A percentile compares a stretch with the other conserved stretches of the same genome.
phyloP scores from a whole-genome alignment of 1,284 basidiomycete genomes.

The Gomphus bonarii region DNA sequence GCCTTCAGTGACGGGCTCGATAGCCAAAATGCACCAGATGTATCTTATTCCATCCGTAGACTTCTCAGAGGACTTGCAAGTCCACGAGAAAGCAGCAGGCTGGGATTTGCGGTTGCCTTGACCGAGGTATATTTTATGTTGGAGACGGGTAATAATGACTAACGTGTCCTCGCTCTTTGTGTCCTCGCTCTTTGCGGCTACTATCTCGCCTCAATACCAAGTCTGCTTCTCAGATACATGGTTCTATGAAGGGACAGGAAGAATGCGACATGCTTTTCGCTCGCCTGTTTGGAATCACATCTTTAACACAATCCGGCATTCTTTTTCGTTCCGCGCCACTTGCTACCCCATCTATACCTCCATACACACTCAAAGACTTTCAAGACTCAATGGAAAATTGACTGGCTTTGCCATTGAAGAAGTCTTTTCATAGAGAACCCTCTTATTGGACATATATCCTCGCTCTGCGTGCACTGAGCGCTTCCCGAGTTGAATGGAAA shows the following conservation, averaged over 20 bases:
- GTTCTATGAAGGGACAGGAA: slow-evolving; percentile 80
- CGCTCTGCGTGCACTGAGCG: slow-evolving; percentile 49
- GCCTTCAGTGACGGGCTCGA: slow-evolving; percentile 41
- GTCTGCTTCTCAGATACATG: slow-evolving; percentile 56
- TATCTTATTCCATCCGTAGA: slow-evolving; percentile 79
- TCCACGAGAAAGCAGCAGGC: slow-evolving; percentile 83
- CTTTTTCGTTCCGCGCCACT: slow-evolving; percentile 52
- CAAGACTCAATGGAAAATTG: slow-evolving; percentile 56
- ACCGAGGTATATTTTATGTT: slow-evolving; percentile 64
- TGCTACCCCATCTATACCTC: slow-evolving; percentile 35
- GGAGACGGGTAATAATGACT: background rate
- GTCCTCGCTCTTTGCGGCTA: slow-evolving; percentile 42
- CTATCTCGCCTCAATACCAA: slow-evolving; percentile 74
- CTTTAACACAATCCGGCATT: slow-evolving; percentile 74
- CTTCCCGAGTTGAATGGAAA: slow-evolving; percentile 61
- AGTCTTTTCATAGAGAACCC: slow-evolving; percentile 88
- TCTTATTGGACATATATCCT: slow-evolving; percentile 78
- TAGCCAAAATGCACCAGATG: slow-evolving; percentile 72
- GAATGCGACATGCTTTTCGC: slow-evolving; percentile 90
- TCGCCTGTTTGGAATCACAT: slow-evolving; percentile 81
- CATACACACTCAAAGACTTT: slow-evolving; percentile 54
- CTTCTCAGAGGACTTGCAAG: slow-evolving; percentile 83
- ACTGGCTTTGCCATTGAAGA: slow-evolving; percentile 65
- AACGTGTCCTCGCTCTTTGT: too few relatives aligned
- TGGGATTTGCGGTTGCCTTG: slow-evolving; percentile 93